Conservation (phyloP, 331 rosid species). For the Saraca asoca region DNA sequence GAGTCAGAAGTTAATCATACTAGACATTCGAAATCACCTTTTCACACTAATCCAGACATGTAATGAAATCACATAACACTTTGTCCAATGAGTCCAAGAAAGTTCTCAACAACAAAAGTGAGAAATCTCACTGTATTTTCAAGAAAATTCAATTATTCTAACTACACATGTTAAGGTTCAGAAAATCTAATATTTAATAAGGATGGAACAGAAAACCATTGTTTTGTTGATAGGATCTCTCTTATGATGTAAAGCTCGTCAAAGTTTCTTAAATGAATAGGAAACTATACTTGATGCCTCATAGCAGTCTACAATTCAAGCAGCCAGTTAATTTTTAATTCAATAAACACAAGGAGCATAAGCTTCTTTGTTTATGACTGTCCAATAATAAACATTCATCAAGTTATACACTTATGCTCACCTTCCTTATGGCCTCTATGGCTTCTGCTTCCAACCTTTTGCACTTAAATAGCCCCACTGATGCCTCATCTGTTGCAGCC, state of each 20-base stretch:
- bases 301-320: constrained; percentile 7
- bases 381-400: constrained; percentile 13
- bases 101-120: constrained; percentile 11
- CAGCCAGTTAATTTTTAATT: constrained; percentile 14
- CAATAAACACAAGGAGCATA: constrained; percentile 16
- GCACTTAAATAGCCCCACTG: constrained; percentile 40
- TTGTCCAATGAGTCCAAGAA: neutral
- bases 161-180: too few relatives aligned
- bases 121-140: neutral
- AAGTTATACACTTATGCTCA: constrained; percentile 37
- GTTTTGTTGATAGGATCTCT: constrained; percentile 17
- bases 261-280: constrained; percentile 13
- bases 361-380: constrained; percentile 18
- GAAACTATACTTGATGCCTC: constrained; percentile 17
- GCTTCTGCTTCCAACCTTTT: constrained; percentile 63
- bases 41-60: constrained; percentile 2
- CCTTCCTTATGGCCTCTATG: constrained; percentile 61
- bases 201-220: constrained; percentile 7
- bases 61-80: neutral
- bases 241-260: constrained; percentile 11
- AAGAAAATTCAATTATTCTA: too few relatives aligned
- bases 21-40: constrained; percentile 10
- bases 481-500: constrained; percentile 46
- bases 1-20: constrained; percentile 27
- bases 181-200: too few relatives aligned